Evolutionary conservation across 148 eudicot species (phyloP).

Genomic region (Talinum fruticosum): DNA sequence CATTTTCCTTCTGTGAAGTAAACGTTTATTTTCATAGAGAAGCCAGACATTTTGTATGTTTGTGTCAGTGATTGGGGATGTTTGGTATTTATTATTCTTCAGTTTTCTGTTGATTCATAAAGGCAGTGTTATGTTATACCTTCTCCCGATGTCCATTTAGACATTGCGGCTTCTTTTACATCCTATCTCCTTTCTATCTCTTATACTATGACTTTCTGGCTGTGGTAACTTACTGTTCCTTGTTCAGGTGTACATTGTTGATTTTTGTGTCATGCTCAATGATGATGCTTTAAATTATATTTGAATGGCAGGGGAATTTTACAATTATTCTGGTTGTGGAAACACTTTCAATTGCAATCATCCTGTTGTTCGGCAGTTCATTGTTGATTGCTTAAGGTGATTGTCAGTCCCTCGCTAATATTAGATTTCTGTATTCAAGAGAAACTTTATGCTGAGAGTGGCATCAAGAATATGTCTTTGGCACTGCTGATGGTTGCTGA

Average conservation of each 20-base stretch:
- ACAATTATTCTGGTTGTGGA: constrained; percentile 98
- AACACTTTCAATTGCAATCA: constrained; percentile 98
- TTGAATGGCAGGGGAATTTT: constrained; percentile 71
- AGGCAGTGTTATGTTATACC: background rate
- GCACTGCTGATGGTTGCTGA: background rate
- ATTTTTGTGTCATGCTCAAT: background rate
- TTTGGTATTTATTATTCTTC: background rate
- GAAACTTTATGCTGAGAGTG: background rate
- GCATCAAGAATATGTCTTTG: background rate
- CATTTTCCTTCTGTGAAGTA: background rate
- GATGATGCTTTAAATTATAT: background rate
- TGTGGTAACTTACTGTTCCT: background rate
- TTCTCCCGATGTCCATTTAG: background rate
- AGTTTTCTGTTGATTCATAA: background rate
- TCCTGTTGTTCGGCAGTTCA: constrained; percentile 91
- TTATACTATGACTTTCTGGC: background rate
- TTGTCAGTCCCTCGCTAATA: background rate
- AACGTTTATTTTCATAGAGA: background rate
- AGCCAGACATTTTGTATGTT: background rate
- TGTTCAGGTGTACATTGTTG: background rate
- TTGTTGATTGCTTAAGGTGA: constrained; percentile 88
- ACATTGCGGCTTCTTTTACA: background rate
- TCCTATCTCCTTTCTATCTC: background rate
- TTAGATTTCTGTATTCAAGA: background rate
- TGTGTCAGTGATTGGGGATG: background rate